Evolutionary conservation across 805 yeast species (phyloP).

Genomic region (Wickerhamiella azymoides): DNA sequence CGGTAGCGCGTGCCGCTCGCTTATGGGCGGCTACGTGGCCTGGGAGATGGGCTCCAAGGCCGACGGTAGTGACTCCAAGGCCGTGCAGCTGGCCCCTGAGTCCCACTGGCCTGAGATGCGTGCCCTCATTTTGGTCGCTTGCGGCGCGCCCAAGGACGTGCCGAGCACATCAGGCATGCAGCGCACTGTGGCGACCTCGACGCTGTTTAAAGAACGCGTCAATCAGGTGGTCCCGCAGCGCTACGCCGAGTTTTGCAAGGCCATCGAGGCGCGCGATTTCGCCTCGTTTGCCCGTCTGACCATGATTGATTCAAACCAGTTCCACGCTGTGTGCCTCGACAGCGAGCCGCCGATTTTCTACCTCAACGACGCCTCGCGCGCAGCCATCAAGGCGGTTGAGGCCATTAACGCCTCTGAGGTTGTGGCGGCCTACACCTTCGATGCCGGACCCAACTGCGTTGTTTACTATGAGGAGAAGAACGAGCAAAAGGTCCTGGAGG

Average conservation of each 20-base stretch:
- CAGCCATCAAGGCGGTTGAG: slow-evolving; percentile 66
- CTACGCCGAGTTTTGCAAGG: slow-evolving; percentile 63
- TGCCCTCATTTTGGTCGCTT: slow-evolving; percentile 83
- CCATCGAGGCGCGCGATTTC: slow-evolving; percentile 67
- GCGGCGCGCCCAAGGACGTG: slow-evolving; percentile 87
- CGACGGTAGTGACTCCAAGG: slow-evolving; percentile 88
- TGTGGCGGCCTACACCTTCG: slow-evolving; percentile 93
- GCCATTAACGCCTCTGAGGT: slow-evolving; percentile 51
- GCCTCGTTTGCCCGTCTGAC: slow-evolving; percentile 74
- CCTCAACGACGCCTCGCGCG: slow-evolving; percentile 79
- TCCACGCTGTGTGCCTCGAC: slow-evolving; percentile 96
- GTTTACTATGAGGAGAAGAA: slow-evolving; percentile 70
- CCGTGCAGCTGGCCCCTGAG: slow-evolving; percentile 77
- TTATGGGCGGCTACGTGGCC: slow-evolving; percentile 95
- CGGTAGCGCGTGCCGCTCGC: slow-evolving; percentile 94
- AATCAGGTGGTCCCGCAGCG: slow-evolving; percentile 74
- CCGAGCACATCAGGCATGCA: slow-evolving; percentile 97
- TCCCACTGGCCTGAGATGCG: slow-evolving; percentile 86
- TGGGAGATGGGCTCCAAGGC: slow-evolving; percentile 85
- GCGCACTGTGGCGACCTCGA: slow-evolving; percentile 77
- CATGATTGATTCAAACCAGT: slow-evolving; percentile 92
- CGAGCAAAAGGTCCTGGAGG: slow-evolving; percentile 59
- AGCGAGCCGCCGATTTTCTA: slow-evolving; percentile 92
- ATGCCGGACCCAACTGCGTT: slow-evolving; percentile 99
- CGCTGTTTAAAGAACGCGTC: slow-evolving; percentile 69